Evolutionary conservation across 2,329 filamentous ascomycete species (phyloP), one percentile per base, ranked within the genome.

Genomic region (Colletotrichum horii): DNA sequence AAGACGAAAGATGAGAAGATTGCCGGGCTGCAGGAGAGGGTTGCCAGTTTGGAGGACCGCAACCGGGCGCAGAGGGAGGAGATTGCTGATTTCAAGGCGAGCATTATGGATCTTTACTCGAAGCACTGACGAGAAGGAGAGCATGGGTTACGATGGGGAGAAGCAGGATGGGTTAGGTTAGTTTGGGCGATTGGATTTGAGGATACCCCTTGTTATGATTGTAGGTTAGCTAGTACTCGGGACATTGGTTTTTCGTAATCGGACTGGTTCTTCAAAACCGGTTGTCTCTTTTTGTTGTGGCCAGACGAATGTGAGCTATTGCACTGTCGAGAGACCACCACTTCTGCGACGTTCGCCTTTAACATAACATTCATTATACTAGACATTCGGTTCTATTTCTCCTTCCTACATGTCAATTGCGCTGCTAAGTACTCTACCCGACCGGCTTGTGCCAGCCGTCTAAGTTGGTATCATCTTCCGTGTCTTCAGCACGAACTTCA

Each of bases 1-100:
- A 92, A 91, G 80, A 87, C 88, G 6, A 93, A 92, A 77, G 93
- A 96, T 34, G 80, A 80, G n/a, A 82, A 80, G 66, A 83, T 85
- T 56, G 82, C 82, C 6, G 76, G 78, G 68, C 75, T 89, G 69
- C 83, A 87, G 79, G 80, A 80, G 52, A 79, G 81, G 34, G 78
- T 88, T 6, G 79, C 79, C 9, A 82, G 80, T 19, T 79, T 89
- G n/a, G 86, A 89, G 80, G 84, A 84, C 28, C 79, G 80, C 71
- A 80, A 83, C 9, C 76, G 73, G 70, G 74, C 81, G 66, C 79
- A 85, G 30, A 79, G 80, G n/a, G 80, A 79, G 30, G 80, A 83
- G 64, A 78, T 86, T 74, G 83, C 82, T 36, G 83, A 84, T 64
- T 83, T 85, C 76, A 85, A 86, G 78, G 82, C 81, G 24, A 79